These are phyloP conservation scores for Chaetomium fimeti DNA, from an alignment of 495 filamentous ascomycete genomes.

Conservation along the genomic window DNA sequence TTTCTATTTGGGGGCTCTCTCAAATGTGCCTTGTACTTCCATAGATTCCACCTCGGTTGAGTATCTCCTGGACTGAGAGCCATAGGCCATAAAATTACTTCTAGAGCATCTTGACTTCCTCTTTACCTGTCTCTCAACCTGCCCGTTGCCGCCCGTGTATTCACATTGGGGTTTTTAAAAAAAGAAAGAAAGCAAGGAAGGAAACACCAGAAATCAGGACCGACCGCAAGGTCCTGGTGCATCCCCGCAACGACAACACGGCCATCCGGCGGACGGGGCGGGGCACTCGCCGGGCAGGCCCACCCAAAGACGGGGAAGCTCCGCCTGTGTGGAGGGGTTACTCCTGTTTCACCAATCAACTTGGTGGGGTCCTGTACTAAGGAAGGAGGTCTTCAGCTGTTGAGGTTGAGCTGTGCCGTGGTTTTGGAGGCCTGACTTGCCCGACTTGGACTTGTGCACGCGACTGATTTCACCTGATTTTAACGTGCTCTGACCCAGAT, in stretches of 20 bases:
- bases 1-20: too few species aligned
- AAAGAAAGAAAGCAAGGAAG: too few species aligned
- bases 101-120: too few species aligned
- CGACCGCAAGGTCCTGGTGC: too few species aligned
- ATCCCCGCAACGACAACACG: background rate
- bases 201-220: background rate
- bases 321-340: constrained; percentile 1
- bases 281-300: background rate
- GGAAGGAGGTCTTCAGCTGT: background rate
- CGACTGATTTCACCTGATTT: background rate
- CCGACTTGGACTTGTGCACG: background rate
- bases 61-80: too few species aligned
- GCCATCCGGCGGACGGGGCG: background rate
- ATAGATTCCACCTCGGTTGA: too few species aligned
- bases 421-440: constrained; percentile 11
- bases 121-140: background rate
- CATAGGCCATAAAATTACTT: too few species aligned
- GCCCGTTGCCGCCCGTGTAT: background rate
- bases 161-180: background rate
- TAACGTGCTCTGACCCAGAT: background rate
- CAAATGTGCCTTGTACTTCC: too few species aligned
- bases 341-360: constrained; percentile 3
- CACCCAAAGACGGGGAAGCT: background rate
- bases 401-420: too few species aligned
- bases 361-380: background rate